Evolutionary conservation across 1,284 basidiomycete species (phyloP).

Genomic region (Malassezia sp.): DNA sequence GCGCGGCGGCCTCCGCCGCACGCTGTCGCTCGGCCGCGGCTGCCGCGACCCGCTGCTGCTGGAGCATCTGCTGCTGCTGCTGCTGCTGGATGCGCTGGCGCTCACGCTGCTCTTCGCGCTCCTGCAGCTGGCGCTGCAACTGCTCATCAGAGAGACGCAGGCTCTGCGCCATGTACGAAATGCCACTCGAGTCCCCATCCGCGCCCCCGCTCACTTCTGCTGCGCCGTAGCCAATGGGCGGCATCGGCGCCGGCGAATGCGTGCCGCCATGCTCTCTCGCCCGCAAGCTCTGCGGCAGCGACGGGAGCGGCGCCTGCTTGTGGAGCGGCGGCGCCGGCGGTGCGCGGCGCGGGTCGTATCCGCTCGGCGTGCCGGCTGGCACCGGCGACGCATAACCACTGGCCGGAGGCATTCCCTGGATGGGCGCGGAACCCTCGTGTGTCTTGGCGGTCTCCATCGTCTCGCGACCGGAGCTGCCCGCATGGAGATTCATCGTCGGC

Average conservation of each 20-base stretch:
- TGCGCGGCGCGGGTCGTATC: slow-evolving; percentile 9
- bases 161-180: slow-evolving; percentile 9
- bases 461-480: slow-evolving; percentile 24
- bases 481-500: slow-evolving; percentile 40
- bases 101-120: slow-evolving; percentile 18
- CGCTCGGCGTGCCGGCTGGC: neutral
- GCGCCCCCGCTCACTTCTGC: slow-evolving; percentile 3
- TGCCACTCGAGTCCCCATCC: slow-evolving; percentile 5
- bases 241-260: neutral
- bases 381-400: too few species aligned
- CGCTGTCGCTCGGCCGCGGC: slow-evolving; percentile 8
- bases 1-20: too few species aligned
- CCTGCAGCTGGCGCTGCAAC: slow-evolving; percentile 19
- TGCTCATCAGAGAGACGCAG: slow-evolving; percentile 16
- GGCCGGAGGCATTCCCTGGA: neutral
- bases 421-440: slow-evolving; percentile 7
- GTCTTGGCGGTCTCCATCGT: slow-evolving; percentile 16
- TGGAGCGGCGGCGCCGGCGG: slow-evolving; percentile 58
- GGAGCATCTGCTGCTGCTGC: slow-evolving; percentile 12
- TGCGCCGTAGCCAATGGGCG: neutral
- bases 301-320: slow-evolving; percentile 64
- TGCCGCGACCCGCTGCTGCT: slow-evolving; percentile 13
- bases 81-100: slow-evolving; percentile 17
- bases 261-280: neutral
- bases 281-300: too few species aligned